phyloP scores from a whole-genome alignment of 2,329 filamentous ascomycete genomes.

The Monilinia laxa region DNA sequence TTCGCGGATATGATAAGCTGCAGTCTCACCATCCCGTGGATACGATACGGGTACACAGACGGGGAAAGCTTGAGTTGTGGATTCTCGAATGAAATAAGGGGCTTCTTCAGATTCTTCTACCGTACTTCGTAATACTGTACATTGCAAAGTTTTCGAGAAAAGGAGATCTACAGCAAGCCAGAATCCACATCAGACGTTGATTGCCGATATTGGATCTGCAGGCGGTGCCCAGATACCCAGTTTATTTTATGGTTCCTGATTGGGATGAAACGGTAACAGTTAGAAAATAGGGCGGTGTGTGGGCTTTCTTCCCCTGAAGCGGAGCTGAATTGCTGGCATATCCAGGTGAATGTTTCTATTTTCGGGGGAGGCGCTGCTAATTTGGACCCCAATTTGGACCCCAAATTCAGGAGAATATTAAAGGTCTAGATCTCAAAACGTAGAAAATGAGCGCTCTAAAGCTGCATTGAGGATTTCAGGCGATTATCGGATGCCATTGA shows the following conservation, averaged over 20 bases:
- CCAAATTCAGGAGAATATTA: slow-evolving; percentile 3
- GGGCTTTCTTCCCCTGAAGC: background rate
- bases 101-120: slow-evolving; percentile 6
- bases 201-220: slow-evolving; percentile 12
- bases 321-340: background rate
- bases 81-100: background rate
- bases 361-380: too few relatives aligned
- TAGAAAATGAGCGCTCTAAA: background rate
- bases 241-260: background rate
- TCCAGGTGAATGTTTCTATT: too few relatives aligned
- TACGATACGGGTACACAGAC: background rate
- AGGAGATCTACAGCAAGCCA: background rate
- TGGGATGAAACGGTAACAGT: slow-evolving; percentile 14
- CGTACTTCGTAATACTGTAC: too few relatives aligned
- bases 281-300: background rate
- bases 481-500: background rate
- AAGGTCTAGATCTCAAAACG: background rate
- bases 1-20: background rate
- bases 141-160: background rate
- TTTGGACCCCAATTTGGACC: background rate
- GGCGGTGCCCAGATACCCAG: slow-evolving; percentile 2
- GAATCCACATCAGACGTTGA: background rate
- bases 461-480: background rate
- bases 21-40: background rate
- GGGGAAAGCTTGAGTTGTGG: slow-evolving; percentile 12